Conservation (phyloP, 2,329 filamentous ascomycete genomes). For the Xylaria sp. region DNA sequence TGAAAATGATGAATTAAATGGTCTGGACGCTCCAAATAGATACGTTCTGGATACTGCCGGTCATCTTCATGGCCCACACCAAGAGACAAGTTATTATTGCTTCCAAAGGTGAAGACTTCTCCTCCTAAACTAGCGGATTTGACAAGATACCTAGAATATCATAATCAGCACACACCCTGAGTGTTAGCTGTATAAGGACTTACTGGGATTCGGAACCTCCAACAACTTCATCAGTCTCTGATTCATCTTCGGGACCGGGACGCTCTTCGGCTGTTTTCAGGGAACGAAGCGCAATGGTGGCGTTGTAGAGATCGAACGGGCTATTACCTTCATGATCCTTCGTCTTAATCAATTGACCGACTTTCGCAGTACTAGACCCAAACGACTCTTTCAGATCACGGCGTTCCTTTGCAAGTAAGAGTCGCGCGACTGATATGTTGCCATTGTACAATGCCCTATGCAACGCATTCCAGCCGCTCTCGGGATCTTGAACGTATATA, state of each 20-base stretch:
- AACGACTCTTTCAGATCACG: slow-evolving; percentile 70
- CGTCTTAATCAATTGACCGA: slow-evolving; percentile 85
- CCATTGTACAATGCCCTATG: slow-evolving; percentile 91
- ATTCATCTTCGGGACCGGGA: slow-evolving; percentile 59
- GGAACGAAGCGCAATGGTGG: slow-evolving; percentile 84
- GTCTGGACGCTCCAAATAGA: slow-evolving; percentile 79
- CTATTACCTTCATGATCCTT: slow-evolving; percentile 96
- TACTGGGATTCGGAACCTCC: slow-evolving; percentile 43
- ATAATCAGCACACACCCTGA: slow-evolving; percentile 16
- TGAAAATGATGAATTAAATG: slow-evolving; percentile 80
- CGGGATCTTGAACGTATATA: slow-evolving; percentile 84
- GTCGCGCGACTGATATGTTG: slow-evolving; percentile 85
- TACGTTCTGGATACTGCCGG: slow-evolving; percentile 89
- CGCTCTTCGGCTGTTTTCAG: slow-evolving; percentile 56
- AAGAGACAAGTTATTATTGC: slow-evolving; percentile 93
- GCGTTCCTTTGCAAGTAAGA: slow-evolving; percentile 82
- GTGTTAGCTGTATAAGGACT: slow-evolving; percentile 36
- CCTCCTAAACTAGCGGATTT: slow-evolving; percentile 66
- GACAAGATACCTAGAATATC: slow-evolving; percentile 43
- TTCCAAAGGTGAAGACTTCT: slow-evolving; percentile 93
- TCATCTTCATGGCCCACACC: slow-evolving; percentile 97
- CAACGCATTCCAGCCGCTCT: slow-evolving; percentile 95
- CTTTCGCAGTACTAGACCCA: slow-evolving; percentile 66
- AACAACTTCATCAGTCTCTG: slow-evolving; percentile 64
- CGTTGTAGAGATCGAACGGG: slow-evolving; percentile 90